Percentiles rank a stretch among this genome's conserved stretches.
Evolutionary conservation across 2,329 filamentous ascomycete genomes (phyloP).

Genomic region (Fusarium sp.): DNA sequence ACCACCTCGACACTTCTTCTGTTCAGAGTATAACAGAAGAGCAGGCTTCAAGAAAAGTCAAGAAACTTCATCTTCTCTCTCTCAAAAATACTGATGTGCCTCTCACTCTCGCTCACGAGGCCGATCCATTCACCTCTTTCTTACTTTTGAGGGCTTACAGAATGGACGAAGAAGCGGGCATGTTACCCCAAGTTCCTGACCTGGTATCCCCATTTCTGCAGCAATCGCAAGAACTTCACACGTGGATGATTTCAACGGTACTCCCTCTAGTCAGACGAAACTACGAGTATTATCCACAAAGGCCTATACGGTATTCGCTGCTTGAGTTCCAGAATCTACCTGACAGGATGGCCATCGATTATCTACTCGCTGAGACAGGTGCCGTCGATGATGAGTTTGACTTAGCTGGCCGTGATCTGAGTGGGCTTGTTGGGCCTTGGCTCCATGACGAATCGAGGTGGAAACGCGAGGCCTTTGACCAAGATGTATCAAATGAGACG

Average conservation of each 20-base stretch:
- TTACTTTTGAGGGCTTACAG: constrained; percentile 73
- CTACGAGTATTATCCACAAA: constrained; percentile 72
- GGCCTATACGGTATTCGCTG: constrained; percentile 61
- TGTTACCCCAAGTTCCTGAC: constrained; percentile 73
- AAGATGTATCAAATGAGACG: constrained; percentile 34
- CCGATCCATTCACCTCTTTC: constrained; percentile 70
- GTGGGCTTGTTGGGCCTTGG: constrained; percentile 77
- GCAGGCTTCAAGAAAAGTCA: constrained; percentile 70
- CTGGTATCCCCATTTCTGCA: constrained; percentile 75
- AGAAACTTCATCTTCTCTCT: constrained; percentile 70
- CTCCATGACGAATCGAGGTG: constrained; percentile 72
- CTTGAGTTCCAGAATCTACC: constrained; percentile 70
- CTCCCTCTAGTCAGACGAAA: constrained; percentile 75
- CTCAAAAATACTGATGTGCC: constrained; percentile 61
- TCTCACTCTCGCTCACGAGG: constrained; percentile 54
- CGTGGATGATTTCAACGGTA: constrained; percentile 74
- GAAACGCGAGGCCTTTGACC: constrained; percentile 41
- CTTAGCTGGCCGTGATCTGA: constrained; percentile 70
- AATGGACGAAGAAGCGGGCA: constrained; percentile 77
- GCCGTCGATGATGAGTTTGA: constrained; percentile 49
- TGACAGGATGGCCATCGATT: constrained; percentile 66
- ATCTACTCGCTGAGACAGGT: constrained; percentile 68
- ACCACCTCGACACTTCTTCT: constrained; percentile 63
- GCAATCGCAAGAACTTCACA: constrained; percentile 67
- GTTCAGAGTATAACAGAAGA: constrained; percentile 69